phyloP scores from a whole-genome alignment of 768 basidiomycete species.

The Inosperma sp. region DNA sequence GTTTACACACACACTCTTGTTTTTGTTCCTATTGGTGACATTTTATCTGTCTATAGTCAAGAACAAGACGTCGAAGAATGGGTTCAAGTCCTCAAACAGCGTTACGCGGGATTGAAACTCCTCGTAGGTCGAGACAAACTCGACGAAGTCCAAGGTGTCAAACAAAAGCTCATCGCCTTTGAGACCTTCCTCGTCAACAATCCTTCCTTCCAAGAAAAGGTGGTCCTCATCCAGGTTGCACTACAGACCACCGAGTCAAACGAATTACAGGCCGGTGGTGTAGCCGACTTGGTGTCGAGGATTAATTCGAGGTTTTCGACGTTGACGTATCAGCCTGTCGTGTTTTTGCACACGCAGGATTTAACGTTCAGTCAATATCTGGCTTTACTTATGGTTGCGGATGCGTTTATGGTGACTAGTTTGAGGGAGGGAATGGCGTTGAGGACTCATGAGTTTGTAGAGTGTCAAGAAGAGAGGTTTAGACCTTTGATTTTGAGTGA shows the following conservation, averaged over 20 bases:
- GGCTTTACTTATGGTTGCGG: conserved; percentile 74
- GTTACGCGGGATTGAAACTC: conserved; percentile 82
- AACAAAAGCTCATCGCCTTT: conserved; percentile 80
- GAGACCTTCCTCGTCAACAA: conserved; percentile 75
- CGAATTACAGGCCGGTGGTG: conserved; percentile 68
- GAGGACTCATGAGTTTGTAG: conserved; percentile 77
- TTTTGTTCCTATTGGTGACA: no score
- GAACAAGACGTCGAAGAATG: conserved; percentile 80
- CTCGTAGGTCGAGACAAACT: conserved; percentile 87
- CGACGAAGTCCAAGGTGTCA: conserved; percentile 82
- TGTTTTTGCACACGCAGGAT: conserved; percentile 82
- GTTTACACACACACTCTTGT: background rate
- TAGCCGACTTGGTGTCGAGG: conserved; percentile 70
- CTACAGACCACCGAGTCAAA: conserved; percentile 76
- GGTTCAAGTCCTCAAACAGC: conserved; percentile 72
- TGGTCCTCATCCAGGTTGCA: conserved; percentile 84
- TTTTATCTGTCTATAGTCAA: conserved; percentile 42
- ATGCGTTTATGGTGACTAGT: conserved; percentile 81
- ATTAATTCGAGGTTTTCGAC: conserved; percentile 83
- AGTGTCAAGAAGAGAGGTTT: conserved; percentile 69
- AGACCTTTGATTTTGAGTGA: conserved; percentile 77
- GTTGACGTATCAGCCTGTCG: conserved; percentile 82
- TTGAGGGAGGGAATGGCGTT: conserved; percentile 88
- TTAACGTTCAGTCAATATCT: conserved; percentile 84
- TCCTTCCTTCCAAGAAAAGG: conserved; percentile 77